Base-by-base conservation (phyloP, 106 monocot species). In the Dioscorea alata region DNA sequence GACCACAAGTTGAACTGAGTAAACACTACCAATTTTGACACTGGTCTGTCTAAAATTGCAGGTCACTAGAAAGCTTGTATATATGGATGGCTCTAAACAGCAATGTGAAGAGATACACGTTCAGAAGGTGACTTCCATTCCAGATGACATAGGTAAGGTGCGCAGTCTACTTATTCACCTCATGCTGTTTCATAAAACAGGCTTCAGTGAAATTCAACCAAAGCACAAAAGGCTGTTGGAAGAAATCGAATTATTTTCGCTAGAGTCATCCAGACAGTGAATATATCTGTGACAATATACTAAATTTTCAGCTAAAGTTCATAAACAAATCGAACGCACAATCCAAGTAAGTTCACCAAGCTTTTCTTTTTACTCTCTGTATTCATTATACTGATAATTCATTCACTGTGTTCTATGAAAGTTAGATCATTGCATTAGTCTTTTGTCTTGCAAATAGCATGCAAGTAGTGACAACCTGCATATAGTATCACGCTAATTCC, bases 191-290 rank as follows among this genome's bases (percentile, higher is more conserved):
- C 67, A 76, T 24, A 13, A 25, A 52, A 60, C 1, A 9, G 34
- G 48, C 66, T 69, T 15, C 23, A 58, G 56, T 54, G 73, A 14
- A 63, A 62, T 33, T 19, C 63, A 70, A 61, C 54, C 71, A 54
- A 70, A 80, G 21, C 60, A 76, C 25, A 58, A 72, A 33, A 86
- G 59, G 48, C 50, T 97, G 35, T 62, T 89, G 66, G 71, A 80
- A 68, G 92, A 92, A 74, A 89, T 97, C 13, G 92, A 92, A 25
- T 49, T 78, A 67, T 89, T 92, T 67, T 73, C 82, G 64, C 69
- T 79, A 60, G 82, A 75, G 56, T 78, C 82, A 31, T 70, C 78
- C 42, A 42, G 42, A 42, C 42, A 42, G 42, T 42, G 10, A 42
- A 42, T 42, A 6, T 10, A 42, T 42, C 42, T 42, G 10, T 5